Evolutionary conservation across 345 rosid genomes (phyloP), one percentile per base, ranked within the genome.

Genomic region (Sisymbrium irio): DNA sequence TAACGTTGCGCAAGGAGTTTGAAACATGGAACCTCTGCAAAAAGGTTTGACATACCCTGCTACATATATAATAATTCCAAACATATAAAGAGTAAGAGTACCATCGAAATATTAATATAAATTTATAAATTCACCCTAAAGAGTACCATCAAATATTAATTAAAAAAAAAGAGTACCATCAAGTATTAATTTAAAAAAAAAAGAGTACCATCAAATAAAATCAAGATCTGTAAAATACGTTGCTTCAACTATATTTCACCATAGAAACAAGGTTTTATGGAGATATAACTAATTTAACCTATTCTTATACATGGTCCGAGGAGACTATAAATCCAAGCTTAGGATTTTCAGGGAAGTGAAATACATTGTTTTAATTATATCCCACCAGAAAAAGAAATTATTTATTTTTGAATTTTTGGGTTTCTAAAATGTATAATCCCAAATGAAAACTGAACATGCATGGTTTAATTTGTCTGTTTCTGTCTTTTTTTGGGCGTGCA

Each of bases 1-100:
- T 63, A 55, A 69, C 55, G 79, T 61, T 75, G 63, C 50, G 41
- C 57, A 68, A 22, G 0, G 33, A 75, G 58, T 68, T 75, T 68
- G 79, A 75, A 75, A 61, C 46, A 59, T 50, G 44, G 47, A 50
- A 59, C 67, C 35, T 57, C 37, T 10, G n/a, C 7, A 44, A 39
- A 62, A 55, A 56, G 7, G 37, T 39, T 64, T 62, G 44, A 30
- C 46, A 58, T 55, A 44, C 65, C 3, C 42, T 39, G n/a, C 28
- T 50, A 32, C 15, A 3, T 62, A 15, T 27, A 17, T 39, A 58
- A 41, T 67, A 18, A 8, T 30, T n/a, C n/a, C 57, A 58, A 60
- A 71, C 67, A 60, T 37, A 59, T 22, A 44, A 17, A 46, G 19
- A 35, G 30, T 60, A 25, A 49, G n/a, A n/a, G n/a, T n/a, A n/a